Evolutionary conservation across 176 grass and related monocot species (phyloP), one percentile per base, ranked within the genome.

Genomic region (Eleusine coracana): DNA sequence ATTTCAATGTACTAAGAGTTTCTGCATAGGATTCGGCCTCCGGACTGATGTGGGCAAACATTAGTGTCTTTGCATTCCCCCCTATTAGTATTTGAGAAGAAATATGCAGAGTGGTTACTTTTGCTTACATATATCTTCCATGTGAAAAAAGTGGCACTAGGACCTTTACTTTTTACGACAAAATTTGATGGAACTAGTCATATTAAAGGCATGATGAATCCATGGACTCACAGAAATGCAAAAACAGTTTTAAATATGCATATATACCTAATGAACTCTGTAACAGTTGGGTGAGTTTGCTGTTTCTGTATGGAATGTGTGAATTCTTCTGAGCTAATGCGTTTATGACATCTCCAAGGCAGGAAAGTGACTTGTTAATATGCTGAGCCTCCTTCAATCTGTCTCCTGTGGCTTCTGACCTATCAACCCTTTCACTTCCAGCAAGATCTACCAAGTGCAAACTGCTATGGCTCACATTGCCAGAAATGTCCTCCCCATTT

Each of bases 391-490:
- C 95, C 73, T 90, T 94, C 82, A 97, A 71, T 50, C 86, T 85
- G 45, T 94, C 95, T 68, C 92, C 95, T 55, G 82, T 91, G 83
- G 75, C 90, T 88, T 97, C 92, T 67, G 92, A 94, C 62, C 86
- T 90, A 78, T 97, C 95, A 73, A 97, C 82, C 71, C 90, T 92
- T 85, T 97, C 95, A 25, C 95, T 97, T 80, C 95, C 92, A 46
- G 95, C 95, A 85, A 97, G 90, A 89, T 97, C 95, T 63, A 97
- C 90, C 87, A 97, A 92, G 82, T 94, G 91, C 81, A 97, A 84
- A 71, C 88, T 91, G 82, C 92, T 92, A 66, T 45, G 17, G 16
- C 61, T 92, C 31, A 85, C 80, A 74, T 78, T 88, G 5, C 87
- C 87, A 74, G 88, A 86, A 62, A 92, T 82, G 74, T 91, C 94